Evolutionary conservation across 192 early-diverging fungal species (phyloP).

Genomic region (Geranomyces variabilis): DNA sequence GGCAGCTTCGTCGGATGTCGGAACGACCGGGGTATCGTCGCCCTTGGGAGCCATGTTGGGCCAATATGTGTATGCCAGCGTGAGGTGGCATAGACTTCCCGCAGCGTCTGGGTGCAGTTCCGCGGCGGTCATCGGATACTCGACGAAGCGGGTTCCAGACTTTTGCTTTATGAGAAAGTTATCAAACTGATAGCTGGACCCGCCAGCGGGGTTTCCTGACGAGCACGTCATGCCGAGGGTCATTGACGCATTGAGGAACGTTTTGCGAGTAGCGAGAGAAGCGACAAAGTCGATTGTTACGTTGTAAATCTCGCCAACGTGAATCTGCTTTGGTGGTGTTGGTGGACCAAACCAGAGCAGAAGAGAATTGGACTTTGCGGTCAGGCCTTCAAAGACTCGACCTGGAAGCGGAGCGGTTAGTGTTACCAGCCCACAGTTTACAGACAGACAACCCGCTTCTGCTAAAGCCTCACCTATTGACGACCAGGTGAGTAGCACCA

Average conservation of each 20-base stretch:
- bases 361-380: constrained; percentile 12
- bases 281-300: constrained; percentile 28
- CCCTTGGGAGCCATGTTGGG: constrained; percentile 4
- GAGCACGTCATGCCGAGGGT: constrained; percentile 20
- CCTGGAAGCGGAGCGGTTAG: constrained; percentile 14
- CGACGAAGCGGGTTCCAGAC: constrained; percentile 2
- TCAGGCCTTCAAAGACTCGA: constrained; percentile 22
- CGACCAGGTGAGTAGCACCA: constrained; percentile 33
- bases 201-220: neutral
- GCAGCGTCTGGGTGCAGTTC: constrained; percentile 16
- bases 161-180: constrained; percentile 12
- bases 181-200: constrained; percentile 7
- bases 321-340: constrained; percentile 23
- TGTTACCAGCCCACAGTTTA: neutral
- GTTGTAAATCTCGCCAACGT: constrained; percentile 38
- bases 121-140: constrained; percentile 24
- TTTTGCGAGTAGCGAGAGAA: constrained; percentile 25
- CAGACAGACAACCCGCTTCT: neutral
- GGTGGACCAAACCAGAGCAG: constrained; percentile 36
- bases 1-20: constrained; percentile 4
- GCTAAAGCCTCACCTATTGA: constrained; percentile 16
- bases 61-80: constrained; percentile 19
- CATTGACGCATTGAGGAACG: constrained; percentile 27
- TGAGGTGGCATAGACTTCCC: constrained; percentile 17
- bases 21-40: neutral